Conservation (phyloP, 177 flowering plant genomes). For the Vitis hybrid region DNA sequence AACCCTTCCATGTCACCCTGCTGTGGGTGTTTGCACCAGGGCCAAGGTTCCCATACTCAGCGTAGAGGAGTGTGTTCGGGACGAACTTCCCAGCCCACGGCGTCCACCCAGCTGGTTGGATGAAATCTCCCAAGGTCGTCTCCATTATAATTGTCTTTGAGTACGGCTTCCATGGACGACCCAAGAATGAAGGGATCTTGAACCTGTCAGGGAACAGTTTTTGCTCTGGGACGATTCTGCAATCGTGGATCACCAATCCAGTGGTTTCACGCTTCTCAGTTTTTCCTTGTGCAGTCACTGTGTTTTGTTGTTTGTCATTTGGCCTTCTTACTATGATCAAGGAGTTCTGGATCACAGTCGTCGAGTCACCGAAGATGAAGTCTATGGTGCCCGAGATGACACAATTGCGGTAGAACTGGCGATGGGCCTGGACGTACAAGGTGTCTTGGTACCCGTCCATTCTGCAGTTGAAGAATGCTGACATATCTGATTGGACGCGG, state of each 20-base stretch:
- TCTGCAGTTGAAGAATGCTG: too few species aligned
- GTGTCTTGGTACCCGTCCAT: too few species aligned
- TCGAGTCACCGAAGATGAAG: conserved; percentile 54
- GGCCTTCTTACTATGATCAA: conserved; percentile 43
- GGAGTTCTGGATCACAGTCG: conserved; percentile 45
- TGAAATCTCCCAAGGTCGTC: conserved; percentile 32
- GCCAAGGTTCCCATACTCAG: conserved; percentile 53
- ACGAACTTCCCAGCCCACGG: conserved; percentile 33
- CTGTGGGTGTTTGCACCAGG: conserved; percentile 34
- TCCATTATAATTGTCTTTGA: conserved; percentile 57
- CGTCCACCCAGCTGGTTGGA: conserved; percentile 48
- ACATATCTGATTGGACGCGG: too few species aligned
- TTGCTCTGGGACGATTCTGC: conserved; percentile 43
- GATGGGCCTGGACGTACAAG: too few species aligned
- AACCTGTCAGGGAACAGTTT: conserved; percentile 25
- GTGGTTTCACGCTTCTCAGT: conserved; percentile 18
- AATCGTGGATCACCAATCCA: conserved; percentile 59
- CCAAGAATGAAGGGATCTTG: conserved; percentile 40
- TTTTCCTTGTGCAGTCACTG: conserved; percentile 50
- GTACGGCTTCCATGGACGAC: conserved; percentile 61
- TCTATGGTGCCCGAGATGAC: conserved; percentile 17
- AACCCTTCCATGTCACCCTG: conserved; percentile 46
- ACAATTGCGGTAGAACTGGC: too few species aligned
- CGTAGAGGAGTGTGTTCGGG: conserved; percentile 30
- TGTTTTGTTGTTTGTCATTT: conserved; percentile 26